phyloP scores from a whole-genome alignment of 768 basidiomycete genomes.

The Mycena crocata region DNA sequence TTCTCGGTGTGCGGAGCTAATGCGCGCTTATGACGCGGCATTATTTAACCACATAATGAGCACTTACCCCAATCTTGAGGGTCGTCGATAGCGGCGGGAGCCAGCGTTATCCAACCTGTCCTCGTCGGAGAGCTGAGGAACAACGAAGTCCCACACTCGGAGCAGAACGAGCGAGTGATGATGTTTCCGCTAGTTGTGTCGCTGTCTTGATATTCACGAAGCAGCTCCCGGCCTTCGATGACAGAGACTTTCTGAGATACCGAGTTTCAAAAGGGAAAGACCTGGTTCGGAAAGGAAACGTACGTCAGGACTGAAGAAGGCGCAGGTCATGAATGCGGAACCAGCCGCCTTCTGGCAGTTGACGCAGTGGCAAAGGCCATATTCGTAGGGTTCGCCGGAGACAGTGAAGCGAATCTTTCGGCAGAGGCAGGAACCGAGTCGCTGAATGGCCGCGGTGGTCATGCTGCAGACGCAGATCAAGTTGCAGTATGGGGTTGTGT shows the following conservation, averaged over 20 bases:
- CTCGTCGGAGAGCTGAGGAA: constrained; percentile 34
- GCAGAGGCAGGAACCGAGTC: constrained; percentile 31
- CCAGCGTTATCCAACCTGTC: constrained; percentile 12
- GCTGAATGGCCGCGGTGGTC: constrained; percentile 1
- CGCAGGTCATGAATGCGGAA: constrained; percentile 41
- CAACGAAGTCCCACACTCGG: constrained; percentile 40
- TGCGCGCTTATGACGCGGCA: not conserved
- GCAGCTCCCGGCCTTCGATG: constrained; percentile 36
- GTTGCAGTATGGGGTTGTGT: no score
- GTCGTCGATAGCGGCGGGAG: not conserved
- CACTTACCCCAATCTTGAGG: constrained; percentile 25
- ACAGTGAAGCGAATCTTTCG: constrained; percentile 20
- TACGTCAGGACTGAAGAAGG: constrained; percentile 41
- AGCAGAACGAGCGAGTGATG: constrained; percentile 43
- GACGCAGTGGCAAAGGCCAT: constrained; percentile 36
- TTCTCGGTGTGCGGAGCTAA: constrained; percentile 26
- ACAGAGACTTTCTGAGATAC: constrained; percentile 3
- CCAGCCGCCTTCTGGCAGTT: constrained; percentile 42
- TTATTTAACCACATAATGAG: not conserved
- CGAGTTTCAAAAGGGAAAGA: not conserved
- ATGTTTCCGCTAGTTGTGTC: constrained; percentile 39
- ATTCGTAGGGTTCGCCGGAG: constrained; percentile 31
- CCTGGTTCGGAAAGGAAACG: not conserved
- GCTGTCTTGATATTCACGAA: constrained; percentile 39
- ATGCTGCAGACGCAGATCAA: no score